phyloP scores from a whole-genome alignment of 2,329 filamentous ascomycete species.

The Colletotrichum spinosum region DNA sequence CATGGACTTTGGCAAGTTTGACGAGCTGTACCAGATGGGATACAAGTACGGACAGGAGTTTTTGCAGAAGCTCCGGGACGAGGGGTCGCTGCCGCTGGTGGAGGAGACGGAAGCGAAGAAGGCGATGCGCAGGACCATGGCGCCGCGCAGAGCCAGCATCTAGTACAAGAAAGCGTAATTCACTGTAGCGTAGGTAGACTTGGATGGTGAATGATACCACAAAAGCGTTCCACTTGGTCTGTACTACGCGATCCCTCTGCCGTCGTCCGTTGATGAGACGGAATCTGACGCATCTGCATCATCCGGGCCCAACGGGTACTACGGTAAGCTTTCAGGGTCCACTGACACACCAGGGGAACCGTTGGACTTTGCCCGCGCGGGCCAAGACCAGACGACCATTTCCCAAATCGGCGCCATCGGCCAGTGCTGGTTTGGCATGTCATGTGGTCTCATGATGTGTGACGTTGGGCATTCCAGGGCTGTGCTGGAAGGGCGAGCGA shows the following conservation, averaged over 20 bases:
- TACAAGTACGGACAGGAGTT: slow-evolving; percentile 88
- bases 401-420: too few relatives aligned
- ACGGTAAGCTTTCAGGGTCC: slow-evolving; percentile 8
- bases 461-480: not conserved
- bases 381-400: slow-evolving; percentile 6
- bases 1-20: slow-evolving; percentile 95
- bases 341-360: not conserved
- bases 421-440: not conserved
- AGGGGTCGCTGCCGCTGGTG: slow-evolving; percentile 78
- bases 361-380: not conserved
- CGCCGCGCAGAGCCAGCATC: slow-evolving; percentile 82
- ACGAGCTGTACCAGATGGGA: slow-evolving; percentile 93
- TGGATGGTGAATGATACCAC: slow-evolving; percentile 23
- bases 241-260: not conserved
- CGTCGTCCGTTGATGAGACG: not conserved
- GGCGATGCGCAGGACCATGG: slow-evolving; percentile 81
- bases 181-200: slow-evolving; percentile 1
- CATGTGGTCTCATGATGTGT: slow-evolving; percentile 15
- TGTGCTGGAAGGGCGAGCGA: not conserved
- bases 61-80: slow-evolving; percentile 78
- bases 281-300: not conserved
- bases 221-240: not conserved
- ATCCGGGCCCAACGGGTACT: slow-evolving; percentile 2
- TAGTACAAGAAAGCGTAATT: slow-evolving; percentile 47
- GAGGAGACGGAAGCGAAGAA: slow-evolving; percentile 83